Evolutionary conservation across 1,284 basidiomycete genomes (phyloP).

Genomic region (Gomphus sp.): DNA sequence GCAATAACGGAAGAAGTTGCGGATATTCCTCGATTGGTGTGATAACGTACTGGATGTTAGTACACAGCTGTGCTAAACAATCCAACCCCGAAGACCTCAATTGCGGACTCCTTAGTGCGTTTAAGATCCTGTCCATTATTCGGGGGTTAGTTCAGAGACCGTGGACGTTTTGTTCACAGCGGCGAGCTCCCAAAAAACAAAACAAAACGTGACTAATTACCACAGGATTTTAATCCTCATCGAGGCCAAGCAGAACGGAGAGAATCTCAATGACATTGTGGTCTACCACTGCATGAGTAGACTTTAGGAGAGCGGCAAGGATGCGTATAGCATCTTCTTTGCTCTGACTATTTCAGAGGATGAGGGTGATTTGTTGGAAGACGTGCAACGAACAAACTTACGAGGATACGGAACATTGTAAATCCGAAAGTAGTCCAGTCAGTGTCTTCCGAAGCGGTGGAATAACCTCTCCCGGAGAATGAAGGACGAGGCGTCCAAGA

Average conservation of each 20-base stretch:
- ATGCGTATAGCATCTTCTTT: conserved; percentile 26
- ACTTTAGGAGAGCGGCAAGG: neutral
- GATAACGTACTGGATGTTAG: conserved; percentile 49
- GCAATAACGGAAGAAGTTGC: conserved; percentile 40
- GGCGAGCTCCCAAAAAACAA: conserved; percentile 14
- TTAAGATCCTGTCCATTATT: conserved; percentile 44
- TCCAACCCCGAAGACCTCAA: conserved; percentile 46
- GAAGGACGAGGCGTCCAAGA: conserved; percentile 43
- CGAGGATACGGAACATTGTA: no score
- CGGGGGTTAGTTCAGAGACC: conserved; percentile 37
- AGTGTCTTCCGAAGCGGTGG: conserved; percentile 46
- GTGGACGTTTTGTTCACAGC: no score
- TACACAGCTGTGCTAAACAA: conserved; percentile 49
- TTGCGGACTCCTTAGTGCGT: conserved; percentile 40
- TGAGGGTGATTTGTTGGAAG: neutral
- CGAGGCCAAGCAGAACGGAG: neutral
- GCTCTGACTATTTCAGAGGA: conserved; percentile 22
- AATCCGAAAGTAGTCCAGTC: conserved; percentile 49
- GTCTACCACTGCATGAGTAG: no score
- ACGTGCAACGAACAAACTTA: no score
- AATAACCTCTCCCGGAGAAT: conserved; percentile 55
- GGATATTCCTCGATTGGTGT: conserved; percentile 49
- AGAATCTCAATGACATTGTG: conserved; percentile 2
- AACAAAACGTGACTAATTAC: neutral
- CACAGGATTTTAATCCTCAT: neutral